phyloP scores from a whole-genome alignment of 352 stramenopile genomes.

The Globisporangium viniferum region DNA sequence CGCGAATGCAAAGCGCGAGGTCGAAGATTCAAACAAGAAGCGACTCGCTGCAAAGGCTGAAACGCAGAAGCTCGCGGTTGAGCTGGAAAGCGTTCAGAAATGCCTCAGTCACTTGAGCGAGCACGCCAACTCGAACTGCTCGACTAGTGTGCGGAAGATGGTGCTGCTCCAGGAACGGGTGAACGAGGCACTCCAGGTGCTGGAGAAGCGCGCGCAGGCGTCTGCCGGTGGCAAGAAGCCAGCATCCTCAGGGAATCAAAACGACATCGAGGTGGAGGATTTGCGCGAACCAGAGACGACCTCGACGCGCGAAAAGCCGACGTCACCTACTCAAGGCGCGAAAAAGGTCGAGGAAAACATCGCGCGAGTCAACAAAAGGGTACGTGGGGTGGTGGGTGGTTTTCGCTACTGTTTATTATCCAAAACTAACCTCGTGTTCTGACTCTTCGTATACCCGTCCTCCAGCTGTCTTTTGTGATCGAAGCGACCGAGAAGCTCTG shows the following conservation, averaged over 20 bases:
- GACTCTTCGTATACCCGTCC: not conserved
- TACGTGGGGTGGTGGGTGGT: slow-evolving; percentile 15
- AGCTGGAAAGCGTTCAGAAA: slow-evolving; percentile 72
- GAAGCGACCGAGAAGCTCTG: slow-evolving; percentile 70
- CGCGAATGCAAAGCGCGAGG: slow-evolving; percentile 59
- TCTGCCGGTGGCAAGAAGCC: slow-evolving; percentile 20
- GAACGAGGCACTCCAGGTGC: slow-evolving; percentile 56
- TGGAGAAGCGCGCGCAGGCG: slow-evolving; percentile 54
- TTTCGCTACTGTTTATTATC: not conserved
- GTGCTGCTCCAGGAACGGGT: slow-evolving; percentile 60
- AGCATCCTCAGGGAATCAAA: slow-evolving; percentile 20
- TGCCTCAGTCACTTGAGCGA: slow-evolving; percentile 50
- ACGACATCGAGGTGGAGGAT: slow-evolving; percentile 44
- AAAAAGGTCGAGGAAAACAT: slow-evolving; percentile 74
- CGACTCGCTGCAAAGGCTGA: slow-evolving; percentile 74
- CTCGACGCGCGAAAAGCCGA: slow-evolving; percentile 27
- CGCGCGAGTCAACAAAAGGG: slow-evolving; percentile 56
- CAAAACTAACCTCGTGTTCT: not conserved
- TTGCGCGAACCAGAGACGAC: slow-evolving; percentile 44
- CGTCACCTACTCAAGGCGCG: slow-evolving; percentile 36
- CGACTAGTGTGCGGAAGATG: slow-evolving; percentile 57
- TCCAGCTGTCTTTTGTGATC: slow-evolving; percentile 46
- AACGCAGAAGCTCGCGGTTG: slow-evolving; percentile 73
- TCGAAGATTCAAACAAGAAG: slow-evolving; percentile 83
- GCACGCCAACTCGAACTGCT: slow-evolving; percentile 50